A percentile compares a stretch with the other conserved stretches of the same genome.
phyloP scores from a whole-genome alignment of 1,139 yeast genomes.

The Lodderomyces orthopsilosis region DNA sequence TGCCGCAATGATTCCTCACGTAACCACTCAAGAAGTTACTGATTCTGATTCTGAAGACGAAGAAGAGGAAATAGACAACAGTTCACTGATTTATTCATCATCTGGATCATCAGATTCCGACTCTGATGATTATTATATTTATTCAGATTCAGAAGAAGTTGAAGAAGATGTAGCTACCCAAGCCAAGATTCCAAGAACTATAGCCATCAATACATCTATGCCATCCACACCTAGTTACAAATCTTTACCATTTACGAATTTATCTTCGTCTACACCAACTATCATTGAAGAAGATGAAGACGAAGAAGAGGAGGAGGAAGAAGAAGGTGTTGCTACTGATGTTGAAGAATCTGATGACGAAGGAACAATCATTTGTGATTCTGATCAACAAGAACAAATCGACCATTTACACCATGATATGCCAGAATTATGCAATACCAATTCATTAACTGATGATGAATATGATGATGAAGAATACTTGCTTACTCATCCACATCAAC shows the following conservation, averaged over 20 bases:
- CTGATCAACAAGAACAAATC: neutral
- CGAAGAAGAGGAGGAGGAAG: slow-evolving; percentile 24
- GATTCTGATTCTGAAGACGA: slow-evolving; percentile 5
- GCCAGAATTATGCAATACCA: slow-evolving; percentile 26
- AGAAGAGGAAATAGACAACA: slow-evolving; percentile 2
- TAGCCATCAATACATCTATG: neutral
- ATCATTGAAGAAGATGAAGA: slow-evolving; percentile 26
- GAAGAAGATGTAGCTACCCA: slow-evolving; percentile 18
- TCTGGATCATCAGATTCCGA: slow-evolving; percentile 17
- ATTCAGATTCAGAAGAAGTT: slow-evolving; percentile 21
- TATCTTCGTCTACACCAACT: slow-evolving; percentile 19
- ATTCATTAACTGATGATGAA: slow-evolving; percentile 27
- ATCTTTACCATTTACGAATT: slow-evolving; percentile 24
- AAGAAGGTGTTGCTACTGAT: slow-evolving; percentile 11
- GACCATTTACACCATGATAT: slow-evolving; percentile 7
- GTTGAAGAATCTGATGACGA: slow-evolving; percentile 13
- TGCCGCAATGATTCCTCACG: slow-evolving; percentile 2
- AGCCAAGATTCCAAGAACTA: slow-evolving; percentile 11
- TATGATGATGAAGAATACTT: slow-evolving; percentile 3
- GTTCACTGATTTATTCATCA: slow-evolving; percentile 1
- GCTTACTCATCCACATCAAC: neutral
- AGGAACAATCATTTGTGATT: neutral
- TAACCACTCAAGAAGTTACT: slow-evolving; percentile 1
- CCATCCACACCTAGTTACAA: slow-evolving; percentile 15
- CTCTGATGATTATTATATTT: slow-evolving; percentile 30